Evolutionary conservation across 257 asterid species (phyloP).

Genomic region (Przewalskia tangutica): DNA sequence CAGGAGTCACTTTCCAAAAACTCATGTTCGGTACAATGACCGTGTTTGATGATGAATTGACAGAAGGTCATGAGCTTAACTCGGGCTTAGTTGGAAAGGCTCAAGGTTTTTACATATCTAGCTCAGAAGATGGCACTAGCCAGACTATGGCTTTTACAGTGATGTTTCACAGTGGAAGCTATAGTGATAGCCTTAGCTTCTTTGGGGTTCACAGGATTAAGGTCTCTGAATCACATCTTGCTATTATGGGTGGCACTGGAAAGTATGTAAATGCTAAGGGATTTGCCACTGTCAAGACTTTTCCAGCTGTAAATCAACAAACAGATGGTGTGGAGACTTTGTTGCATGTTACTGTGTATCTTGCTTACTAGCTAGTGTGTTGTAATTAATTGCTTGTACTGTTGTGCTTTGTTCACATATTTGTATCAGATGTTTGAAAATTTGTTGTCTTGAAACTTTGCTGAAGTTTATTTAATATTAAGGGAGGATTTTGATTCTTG

Average conservation of each 20-base stretch:
- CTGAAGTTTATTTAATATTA: no score
- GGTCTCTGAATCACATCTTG: conserved; percentile 73
- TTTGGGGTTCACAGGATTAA: conserved; percentile 62
- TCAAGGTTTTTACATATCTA: conserved; percentile 68
- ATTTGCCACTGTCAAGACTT: conserved; percentile 52
- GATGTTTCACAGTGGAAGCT: conserved; percentile 65
- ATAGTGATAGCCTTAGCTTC: conserved; percentile 56
- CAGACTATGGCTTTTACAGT: conserved; percentile 77
- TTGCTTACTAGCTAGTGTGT: conserved; percentile 34
- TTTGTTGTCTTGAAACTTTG: no score
- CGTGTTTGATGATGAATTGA: conserved; percentile 64
- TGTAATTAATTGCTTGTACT: no score
- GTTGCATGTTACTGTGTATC: conserved; percentile 49
- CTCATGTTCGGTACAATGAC: conserved; percentile 91
- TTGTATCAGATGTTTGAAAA: no score
- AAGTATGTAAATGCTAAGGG: conserved; percentile 73
- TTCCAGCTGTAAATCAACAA: conserved; percentile 34
- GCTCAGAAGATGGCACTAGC: conserved; percentile 76
- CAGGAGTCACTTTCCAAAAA: conserved; percentile 58
- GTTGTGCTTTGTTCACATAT: no score
- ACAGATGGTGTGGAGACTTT: conserved; percentile 87
- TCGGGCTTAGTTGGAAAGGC: conserved; percentile 78
- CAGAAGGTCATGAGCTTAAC: conserved; percentile 60
- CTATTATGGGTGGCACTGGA: conserved; percentile 88
- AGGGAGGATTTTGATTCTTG: no score